Conservation (phyloP, 768 basidiomycete genomes). For the Botryobasidium botryosum region DNA sequence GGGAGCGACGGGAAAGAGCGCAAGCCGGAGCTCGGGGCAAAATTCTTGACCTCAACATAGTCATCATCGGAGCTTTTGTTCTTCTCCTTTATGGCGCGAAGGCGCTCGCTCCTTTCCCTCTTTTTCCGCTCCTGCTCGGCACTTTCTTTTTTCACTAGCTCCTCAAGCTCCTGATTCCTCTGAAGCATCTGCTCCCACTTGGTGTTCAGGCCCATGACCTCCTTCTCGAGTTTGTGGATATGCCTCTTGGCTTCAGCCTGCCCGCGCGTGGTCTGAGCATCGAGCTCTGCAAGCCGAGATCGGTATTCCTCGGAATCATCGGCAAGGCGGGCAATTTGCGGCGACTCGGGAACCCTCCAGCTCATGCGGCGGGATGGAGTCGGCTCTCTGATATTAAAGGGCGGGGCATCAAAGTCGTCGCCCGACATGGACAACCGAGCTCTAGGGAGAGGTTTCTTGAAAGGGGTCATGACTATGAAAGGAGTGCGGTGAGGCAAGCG, state of each 20-base stretch:
- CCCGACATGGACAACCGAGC: too few relatives aligned
- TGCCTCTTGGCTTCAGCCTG: conserved; percentile 53
- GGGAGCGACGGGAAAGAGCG: not conserved
- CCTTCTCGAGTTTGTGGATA: conserved; percentile 58
- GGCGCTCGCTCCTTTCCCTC: conserved; percentile 1
- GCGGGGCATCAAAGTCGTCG: too few relatives aligned
- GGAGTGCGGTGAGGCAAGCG: too few relatives aligned
- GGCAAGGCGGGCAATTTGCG: conserved; percentile 50
- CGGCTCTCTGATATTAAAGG: too few relatives aligned
- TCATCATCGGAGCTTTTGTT: not conserved
- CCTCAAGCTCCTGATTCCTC: conserved; percentile 53
- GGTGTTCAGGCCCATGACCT: conserved; percentile 54
- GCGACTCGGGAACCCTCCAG: too few relatives aligned
- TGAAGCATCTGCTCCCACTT: conserved; percentile 65
- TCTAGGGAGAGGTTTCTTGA: too few relatives aligned
- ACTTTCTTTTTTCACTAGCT: conserved; percentile 40
- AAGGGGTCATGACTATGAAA: too few relatives aligned
- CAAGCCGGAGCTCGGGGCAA: conserved; percentile 35
- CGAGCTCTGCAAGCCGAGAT: conserved; percentile 55
- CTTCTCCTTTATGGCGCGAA: conserved; percentile 2
- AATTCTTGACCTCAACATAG: conserved; percentile 30
- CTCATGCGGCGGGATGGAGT: too few relatives aligned
- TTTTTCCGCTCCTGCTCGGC: conserved; percentile 14
- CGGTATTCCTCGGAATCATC: conserved; percentile 76
- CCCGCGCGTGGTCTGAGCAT: conserved; percentile 46